Base-by-base conservation (phyloP, 768 basidiomycete species). In the Fibroporia radiculosa region DNA sequence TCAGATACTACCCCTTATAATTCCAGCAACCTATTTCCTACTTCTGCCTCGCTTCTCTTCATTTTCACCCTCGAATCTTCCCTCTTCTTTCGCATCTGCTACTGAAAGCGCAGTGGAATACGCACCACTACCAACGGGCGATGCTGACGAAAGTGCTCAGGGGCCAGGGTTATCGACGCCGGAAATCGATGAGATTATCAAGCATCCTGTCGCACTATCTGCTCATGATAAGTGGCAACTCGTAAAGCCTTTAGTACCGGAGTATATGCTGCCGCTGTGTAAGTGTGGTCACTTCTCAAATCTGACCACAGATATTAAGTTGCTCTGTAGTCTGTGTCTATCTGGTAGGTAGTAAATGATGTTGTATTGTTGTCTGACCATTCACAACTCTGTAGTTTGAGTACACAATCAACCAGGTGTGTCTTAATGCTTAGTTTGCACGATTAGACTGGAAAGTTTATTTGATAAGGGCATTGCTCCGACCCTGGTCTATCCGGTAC, bases 261-360 rank as follows among this genome's bases (percentile, higher is more conserved):
- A 76, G 51, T 98, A 90, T 60, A 97, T 98, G 93, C 56, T 93
- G n/a, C 93, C 93, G 3, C 66, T 99, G 32, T 89, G 88, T 90
- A 52, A 69, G 88, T 74, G 3, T 35, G 24, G 13, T 10, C 13
- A 13, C 20, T 5, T 25, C 7, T 28, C 10, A 25, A 31, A 16
- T 12, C 28, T 16, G 12, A 27, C 8, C 16, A 18, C 35, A 36
- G 24, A 40, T 22, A 22, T 23, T 34, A 27, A 14, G 14, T 6
- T 7, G 27, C 11, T 10, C 8, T 14, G 6, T 59, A 69, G 83
- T 83, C 31, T 76, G 74, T 47, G 75, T 83, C 1, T 84, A 82
- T 49, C 66, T 73, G 33, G 81, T 83, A 44, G 57, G 79, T 65
- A 11, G 29, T n/a, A 29, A 34, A 12, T 1, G 31, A 16, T 10